Evolutionary conservation across 495 filamentous ascomycete genomes (phyloP), one percentile per base, ranked within the genome.

Genomic region (Lineolata rhizophorae): DNA sequence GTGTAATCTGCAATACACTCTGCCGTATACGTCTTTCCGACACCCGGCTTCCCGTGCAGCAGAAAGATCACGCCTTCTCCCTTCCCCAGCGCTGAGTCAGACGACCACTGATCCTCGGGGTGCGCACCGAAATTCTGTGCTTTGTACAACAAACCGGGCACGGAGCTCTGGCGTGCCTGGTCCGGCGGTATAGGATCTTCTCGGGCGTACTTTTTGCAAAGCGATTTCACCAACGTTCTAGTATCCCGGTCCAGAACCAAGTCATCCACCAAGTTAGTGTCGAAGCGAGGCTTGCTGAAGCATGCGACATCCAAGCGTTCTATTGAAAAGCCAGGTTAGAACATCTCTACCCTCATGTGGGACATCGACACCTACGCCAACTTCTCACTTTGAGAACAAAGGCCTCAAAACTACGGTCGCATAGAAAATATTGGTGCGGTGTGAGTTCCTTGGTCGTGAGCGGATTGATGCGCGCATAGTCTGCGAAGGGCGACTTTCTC

Each of bases 341-440:
- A n/a, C n/a, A n/a, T n/a, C n/a, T n/a, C n/a, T n/a, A n/a, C n/a
- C n/a, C n/a, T n/a, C n/a, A n/a, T n/a, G n/a, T n/a, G n/a, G n/a
- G n/a, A n/a, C n/a, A n/a, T n/a, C n/a, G n/a, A n/a, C n/a, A n/a
- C 35, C 18, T 31, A 35, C 32, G 21, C 40, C 40, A 43, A 8
- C 20, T 29, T 3, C 40, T 16, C 11, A 33, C 34, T 34, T 43
- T 35, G 32, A 43, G 15, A 18, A 35, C 28, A 26, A 39, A 43
- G 1, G 28, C 40, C 20, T 39, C 20, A 5, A 39, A 33, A 34
- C 15, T 24, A 6, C 32, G 29, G 24, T 35, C 29, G 29, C 41
- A 44, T 5, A 44, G 37, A 21, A 44, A 44, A 20, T 40, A 40
- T 21, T 44, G 41, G 25, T 44, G 41, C 8, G 27, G 19, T 14